phyloP scores from a whole-genome alignment of 2,329 filamentous ascomycete species.

The Paecilomyces niveus region DNA sequence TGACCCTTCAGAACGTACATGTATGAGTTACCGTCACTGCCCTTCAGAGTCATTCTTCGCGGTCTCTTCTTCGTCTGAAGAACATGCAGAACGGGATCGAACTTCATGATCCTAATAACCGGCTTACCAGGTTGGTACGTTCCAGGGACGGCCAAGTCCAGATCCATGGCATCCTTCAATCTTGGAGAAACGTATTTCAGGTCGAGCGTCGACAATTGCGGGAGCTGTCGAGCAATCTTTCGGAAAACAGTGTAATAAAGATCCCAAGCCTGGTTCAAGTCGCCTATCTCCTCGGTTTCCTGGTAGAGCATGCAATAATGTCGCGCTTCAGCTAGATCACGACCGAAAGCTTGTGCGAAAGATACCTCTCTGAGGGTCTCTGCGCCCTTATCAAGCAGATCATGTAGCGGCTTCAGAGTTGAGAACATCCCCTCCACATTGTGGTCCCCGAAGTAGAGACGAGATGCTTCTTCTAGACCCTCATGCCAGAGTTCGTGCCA shows the following conservation, averaged over 20 bases:
- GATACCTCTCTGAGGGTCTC: slow-evolving; percentile 94
- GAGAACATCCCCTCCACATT: slow-evolving; percentile 98
- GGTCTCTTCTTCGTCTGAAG: slow-evolving; percentile 97
- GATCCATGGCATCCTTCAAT: slow-evolving; percentile 72
- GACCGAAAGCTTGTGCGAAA: slow-evolving; percentile 93
- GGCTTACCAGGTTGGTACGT: slow-evolving; percentile 78
- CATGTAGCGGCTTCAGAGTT: slow-evolving; percentile 82
- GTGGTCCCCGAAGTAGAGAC: slow-evolving; percentile 93
- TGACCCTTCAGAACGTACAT: slow-evolving; percentile 96
- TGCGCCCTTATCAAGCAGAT: slow-evolving; percentile 81
- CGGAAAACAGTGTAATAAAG: slow-evolving; percentile 98
- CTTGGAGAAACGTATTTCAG: slow-evolving; percentile 95
- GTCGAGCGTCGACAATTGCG: slow-evolving; percentile 86
- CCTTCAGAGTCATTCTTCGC: slow-evolving; percentile 77
- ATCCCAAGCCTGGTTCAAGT: slow-evolving; percentile 98
- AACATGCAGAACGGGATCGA: slow-evolving; percentile 82
- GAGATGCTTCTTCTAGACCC: slow-evolving; percentile 89
- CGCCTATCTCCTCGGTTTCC: slow-evolving; percentile 79
- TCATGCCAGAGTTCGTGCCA: slow-evolving; percentile 99
- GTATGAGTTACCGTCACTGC: slow-evolving; percentile 82
- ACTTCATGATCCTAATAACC: slow-evolving; percentile 77
- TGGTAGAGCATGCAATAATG: slow-evolving; percentile 95
- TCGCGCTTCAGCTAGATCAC: slow-evolving; percentile 87
- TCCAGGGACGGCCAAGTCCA: slow-evolving; percentile 92
- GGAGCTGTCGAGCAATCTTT: slow-evolving; percentile 86